A percentile compares a stretch with the other conserved stretches of the same genome.
phyloP scores from a whole-genome alignment of 225 moss, liverwort and hornwort genomes.

The Antitrichia curtipendula region DNA sequence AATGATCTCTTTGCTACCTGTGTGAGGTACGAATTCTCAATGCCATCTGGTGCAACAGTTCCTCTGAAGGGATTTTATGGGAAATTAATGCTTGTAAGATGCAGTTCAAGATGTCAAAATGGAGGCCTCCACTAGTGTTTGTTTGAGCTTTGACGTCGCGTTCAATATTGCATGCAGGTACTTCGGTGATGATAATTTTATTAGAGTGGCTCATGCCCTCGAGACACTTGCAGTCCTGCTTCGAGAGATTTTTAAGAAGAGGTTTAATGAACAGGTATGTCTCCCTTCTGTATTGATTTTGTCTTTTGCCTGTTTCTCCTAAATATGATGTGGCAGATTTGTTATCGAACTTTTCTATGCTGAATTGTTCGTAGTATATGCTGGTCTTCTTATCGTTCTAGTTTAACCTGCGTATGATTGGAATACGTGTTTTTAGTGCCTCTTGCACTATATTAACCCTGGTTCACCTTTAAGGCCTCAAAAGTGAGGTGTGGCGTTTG shows the following conservation, averaged over 20 bases:
- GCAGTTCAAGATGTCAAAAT: neutral
- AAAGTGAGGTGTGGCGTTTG: slow-evolving; percentile 1
- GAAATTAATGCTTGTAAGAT: neutral
- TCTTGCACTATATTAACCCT: neutral
- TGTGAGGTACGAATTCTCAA: slow-evolving; percentile 20
- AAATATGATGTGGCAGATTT: neutral
- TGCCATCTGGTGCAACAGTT: neutral
- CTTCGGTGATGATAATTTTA: slow-evolving; percentile 82
- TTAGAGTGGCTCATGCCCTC: slow-evolving; percentile 89
- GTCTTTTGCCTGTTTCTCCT: neutral
- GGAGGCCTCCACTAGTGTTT: neutral
- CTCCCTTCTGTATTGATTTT: neutral
- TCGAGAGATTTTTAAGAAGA: slow-evolving; percentile 85
- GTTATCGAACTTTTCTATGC: neutral
- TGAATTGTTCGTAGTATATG: neutral
- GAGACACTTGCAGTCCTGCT: slow-evolving; percentile 68
- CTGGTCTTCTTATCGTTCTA: neutral
- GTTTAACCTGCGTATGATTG: neutral
- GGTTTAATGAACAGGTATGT: slow-evolving; percentile 79
- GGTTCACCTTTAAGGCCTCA: neutral
- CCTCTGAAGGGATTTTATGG: neutral
- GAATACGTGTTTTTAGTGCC: neutral
- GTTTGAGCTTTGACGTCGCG: neutral
- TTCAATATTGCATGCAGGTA: slow-evolving; percentile 37
- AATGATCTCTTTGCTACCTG: slow-evolving; percentile 80